Percentiles rank a stretch among this genome's conserved stretches.
Conservation (phyloP, 805 yeast species). For the Metschnikowia similis region DNA sequence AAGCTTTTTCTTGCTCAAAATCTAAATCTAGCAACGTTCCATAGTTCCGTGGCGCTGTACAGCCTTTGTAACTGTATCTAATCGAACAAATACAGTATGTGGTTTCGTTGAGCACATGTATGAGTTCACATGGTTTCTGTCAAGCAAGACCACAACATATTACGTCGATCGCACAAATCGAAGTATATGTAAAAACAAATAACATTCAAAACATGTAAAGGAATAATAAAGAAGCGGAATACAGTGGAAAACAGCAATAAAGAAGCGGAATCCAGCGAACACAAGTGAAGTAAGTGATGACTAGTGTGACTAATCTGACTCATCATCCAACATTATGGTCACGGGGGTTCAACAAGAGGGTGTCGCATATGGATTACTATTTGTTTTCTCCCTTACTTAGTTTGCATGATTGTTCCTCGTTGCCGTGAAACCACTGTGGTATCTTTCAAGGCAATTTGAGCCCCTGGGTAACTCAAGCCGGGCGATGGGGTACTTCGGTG, state of each 20-base stretch:
- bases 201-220: too few species aligned
- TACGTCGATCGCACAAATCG: not conserved
- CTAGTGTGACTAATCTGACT: not conserved
- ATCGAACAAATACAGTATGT: not conserved
- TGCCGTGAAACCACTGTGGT: not conserved
- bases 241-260: too few species aligned
- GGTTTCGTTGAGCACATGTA: not conserved
- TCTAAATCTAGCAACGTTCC: not conserved
- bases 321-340: not conserved
- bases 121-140: not conserved
- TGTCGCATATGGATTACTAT: not conserved
- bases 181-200: too few species aligned
- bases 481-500: not conserved
- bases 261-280: too few species aligned
- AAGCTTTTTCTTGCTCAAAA: not conserved
- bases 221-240: too few species aligned
- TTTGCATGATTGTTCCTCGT: not conserved
- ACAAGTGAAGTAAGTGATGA: not conserved
- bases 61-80: not conserved
- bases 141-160: not conserved
- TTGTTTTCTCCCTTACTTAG: not conserved
- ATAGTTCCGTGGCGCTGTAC: not conserved
- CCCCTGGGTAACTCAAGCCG: too few species aligned
- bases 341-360: not conserved
- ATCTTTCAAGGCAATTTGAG: not conserved